Conservation (phyloP, 805 yeast genomes). For the Torulaspora maleeae region DNA sequence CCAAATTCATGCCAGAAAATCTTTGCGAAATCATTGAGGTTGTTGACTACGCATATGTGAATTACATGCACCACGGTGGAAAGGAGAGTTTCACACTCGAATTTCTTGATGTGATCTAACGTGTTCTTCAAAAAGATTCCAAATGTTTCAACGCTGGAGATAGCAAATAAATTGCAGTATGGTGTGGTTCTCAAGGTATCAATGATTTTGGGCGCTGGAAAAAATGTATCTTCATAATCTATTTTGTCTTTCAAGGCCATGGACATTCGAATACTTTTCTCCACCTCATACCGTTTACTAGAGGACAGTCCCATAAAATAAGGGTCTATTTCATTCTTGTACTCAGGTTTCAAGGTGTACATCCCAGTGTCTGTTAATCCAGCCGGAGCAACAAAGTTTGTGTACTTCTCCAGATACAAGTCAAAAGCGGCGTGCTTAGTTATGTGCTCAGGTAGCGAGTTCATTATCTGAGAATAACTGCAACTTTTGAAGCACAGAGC, state of each 20-base stretch:
- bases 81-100: conserved; percentile 53
- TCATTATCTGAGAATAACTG: conserved; percentile 64
- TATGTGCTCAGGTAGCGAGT: conserved; percentile 71
- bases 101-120: conserved; percentile 36
- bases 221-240: conserved; percentile 45
- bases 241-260: conserved; percentile 40
- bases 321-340: conserved; percentile 61
- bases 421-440: conserved; percentile 71
- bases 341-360: conserved; percentile 60
- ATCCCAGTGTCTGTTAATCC: conserved; percentile 55
- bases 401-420: conserved; percentile 48
- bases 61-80: conserved; percentile 61
- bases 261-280: conserved; percentile 52
- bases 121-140: conserved; percentile 49
- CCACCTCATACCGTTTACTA: conserved; percentile 81
- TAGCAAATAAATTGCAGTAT: conserved; percentile 44
- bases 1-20: conserved; percentile 37
- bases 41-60: conserved; percentile 52
- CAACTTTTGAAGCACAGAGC: conserved; percentile 70
- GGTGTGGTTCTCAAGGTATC: conserved; percentile 35
- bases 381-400: conserved; percentile 59
- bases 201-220: conserved; percentile 48
- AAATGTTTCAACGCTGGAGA: conserved; percentile 52
- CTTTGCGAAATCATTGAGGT: conserved; percentile 37
- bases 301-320: conserved; percentile 73